Conservation (phyloP, 164 flowering plant genomes). For the Sedum album region DNA sequence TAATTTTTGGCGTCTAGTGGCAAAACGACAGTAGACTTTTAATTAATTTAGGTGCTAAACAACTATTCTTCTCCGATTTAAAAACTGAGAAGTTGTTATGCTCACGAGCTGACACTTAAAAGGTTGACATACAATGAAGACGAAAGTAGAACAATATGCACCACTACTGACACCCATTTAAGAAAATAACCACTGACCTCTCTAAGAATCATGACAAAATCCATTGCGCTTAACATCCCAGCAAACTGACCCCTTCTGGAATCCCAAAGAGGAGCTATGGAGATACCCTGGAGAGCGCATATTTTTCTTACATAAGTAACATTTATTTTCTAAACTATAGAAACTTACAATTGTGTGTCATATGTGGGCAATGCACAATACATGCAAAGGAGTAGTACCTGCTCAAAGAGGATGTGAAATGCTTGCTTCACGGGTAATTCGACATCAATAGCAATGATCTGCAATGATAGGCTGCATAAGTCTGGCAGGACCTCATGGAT, state of each 20-base stretch:
- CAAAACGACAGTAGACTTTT: too few species aligned
- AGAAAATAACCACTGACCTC: slow-evolving; percentile 40
- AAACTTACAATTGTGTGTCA: too few species aligned
- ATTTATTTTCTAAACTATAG: too few species aligned
- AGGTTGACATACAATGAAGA: too few species aligned
- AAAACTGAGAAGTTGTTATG: too few species aligned
- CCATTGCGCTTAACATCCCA: slow-evolving; percentile 78
- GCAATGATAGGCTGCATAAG: slow-evolving; percentile 11
- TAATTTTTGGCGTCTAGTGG: too few species aligned
- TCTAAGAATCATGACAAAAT: slow-evolving; percentile 76
- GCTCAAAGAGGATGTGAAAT: slow-evolving; percentile 80
- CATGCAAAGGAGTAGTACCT: slow-evolving; percentile 30
- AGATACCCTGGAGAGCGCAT: slow-evolving; percentile 59
- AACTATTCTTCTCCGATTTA: too few species aligned
- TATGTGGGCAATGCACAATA: neutral
- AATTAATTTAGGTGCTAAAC: too few species aligned
- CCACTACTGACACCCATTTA: too few species aligned
- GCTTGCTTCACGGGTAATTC: slow-evolving; percentile 91
- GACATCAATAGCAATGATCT: slow-evolving; percentile 83
- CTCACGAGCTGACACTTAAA: too few species aligned
- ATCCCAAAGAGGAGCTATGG: slow-evolving; percentile 91
- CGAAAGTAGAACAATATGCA: too few species aligned
- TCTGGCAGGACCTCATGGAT: neutral
- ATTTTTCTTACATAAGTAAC: neutral
- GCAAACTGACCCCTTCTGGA: slow-evolving; percentile 67